These are phyloP conservation scores for Monosporascus sp. DNA, from an alignment of 2,329 filamentous ascomycete species.

Conservation along the genomic window DNA sequence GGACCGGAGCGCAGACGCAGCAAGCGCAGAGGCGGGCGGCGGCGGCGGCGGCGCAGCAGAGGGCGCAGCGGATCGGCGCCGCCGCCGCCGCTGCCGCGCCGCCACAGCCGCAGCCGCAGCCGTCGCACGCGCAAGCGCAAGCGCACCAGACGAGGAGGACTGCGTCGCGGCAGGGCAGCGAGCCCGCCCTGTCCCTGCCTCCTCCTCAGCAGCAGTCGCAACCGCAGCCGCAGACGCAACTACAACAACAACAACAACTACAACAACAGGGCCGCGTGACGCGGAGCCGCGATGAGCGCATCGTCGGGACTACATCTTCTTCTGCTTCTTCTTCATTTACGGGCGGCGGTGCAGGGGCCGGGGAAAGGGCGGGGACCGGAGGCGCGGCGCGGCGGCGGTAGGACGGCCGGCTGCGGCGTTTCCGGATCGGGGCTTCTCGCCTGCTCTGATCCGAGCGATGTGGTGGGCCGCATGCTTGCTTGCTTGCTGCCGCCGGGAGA, in stretches of 20 bases:
- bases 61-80: background rate
- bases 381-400: conserved; percentile 9
- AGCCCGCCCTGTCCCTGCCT: background rate
- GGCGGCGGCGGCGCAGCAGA: conserved; percentile 2
- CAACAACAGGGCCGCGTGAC: conserved; percentile 16
- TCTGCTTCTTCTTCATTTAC: no score
- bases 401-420: background rate
- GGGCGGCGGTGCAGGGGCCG: no score
- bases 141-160: conserved; percentile 2
- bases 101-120: conserved; percentile 7
- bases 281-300: conserved; percentile 26
- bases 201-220: conserved; percentile 5
- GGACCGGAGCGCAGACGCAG: conserved; percentile 11
- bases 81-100: background rate
- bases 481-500: no score
- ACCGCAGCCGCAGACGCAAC: conserved; percentile 8
- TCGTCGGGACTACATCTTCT: conserved; percentile 7
- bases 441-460: background rate
- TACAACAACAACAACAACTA: no score
- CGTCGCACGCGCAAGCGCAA: conserved; percentile 4
- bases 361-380: conserved; percentile 2
- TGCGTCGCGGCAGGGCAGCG: conserved; percentile 5
- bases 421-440: background rate
- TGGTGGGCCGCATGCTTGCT: no score
- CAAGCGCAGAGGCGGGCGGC: conserved; percentile 14